Evolutionary conservation across 2,329 filamentous ascomycete species (phyloP).

Genomic region (Simplicillium aogashimaense): DNA sequence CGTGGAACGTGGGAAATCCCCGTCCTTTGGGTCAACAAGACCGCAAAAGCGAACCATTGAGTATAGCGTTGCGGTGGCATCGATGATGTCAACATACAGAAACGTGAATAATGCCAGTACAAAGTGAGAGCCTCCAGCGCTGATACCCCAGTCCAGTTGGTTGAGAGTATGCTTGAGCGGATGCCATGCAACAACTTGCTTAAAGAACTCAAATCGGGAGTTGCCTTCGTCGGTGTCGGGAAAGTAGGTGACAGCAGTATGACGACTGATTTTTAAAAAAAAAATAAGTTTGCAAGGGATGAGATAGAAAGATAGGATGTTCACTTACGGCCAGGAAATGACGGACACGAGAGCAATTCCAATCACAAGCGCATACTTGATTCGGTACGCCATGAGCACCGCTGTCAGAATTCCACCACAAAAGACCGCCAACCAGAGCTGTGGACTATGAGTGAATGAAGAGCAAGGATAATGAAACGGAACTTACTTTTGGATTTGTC

Average conservation of each 20-base stretch:
- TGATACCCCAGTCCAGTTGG: constrained; percentile 57
- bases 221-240: constrained; percentile 56
- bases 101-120: constrained; percentile 66
- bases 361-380: constrained; percentile 66
- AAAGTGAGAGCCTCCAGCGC: constrained; percentile 48
- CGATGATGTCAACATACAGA: constrained; percentile 71
- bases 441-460: constrained; percentile 1
- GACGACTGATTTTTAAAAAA: constrained; percentile 35
- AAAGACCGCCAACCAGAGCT: constrained; percentile 81
- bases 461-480: background rate
- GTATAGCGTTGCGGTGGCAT: constrained; percentile 68
- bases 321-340: constrained; percentile 60
- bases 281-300: constrained; percentile 1
- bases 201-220: constrained; percentile 61
- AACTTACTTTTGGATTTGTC: constrained; percentile 58
- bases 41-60: constrained; percentile 73
- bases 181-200: constrained; percentile 60
- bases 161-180: constrained; percentile 55
- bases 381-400: constrained; percentile 68
- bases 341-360: constrained; percentile 64
- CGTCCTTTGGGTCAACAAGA: constrained; percentile 51
- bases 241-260: constrained; percentile 64
- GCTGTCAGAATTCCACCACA: constrained; percentile 71
- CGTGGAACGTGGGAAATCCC: constrained; percentile 81
- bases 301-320: background rate